Evolutionary conservation across 305 asterid genomes (phyloP), one percentile per base, ranked within the genome.

Genomic region (Plantago coronopus): DNA sequence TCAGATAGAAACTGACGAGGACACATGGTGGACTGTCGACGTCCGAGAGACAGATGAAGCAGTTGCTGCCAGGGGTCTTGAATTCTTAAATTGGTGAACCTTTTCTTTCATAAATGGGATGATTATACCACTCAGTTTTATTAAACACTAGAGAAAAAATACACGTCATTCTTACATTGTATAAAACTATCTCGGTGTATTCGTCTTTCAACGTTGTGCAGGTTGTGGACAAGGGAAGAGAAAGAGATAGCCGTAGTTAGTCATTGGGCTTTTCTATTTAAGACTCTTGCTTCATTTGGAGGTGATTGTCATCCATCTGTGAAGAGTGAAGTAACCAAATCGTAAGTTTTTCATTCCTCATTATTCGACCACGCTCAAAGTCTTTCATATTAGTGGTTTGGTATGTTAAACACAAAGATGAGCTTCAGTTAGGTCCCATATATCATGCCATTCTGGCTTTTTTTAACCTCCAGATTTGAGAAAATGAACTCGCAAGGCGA

Each of bases 221-320:
- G 86, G 89, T 44, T 82, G 74, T 82, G 78, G 84, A 77, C 82
- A 44, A 74, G 84, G 56, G 69, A 79, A 63, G 89, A 82, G 74
- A 79, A 79, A 61, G 89, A 82, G 74, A 82, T 82, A 67, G 89
- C 81, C 57, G 79, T 82, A 58, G 82, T 82, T 58, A 82, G 82
- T 20, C 89, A 82, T 16, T 79, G 86, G 50, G 89, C 81, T 59
- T 79, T 79, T 60, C 74, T 82, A 72, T 65, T 67, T 57, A 82
- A 79, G 46, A 73, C 81, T 4, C 74, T 82, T 0, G 17, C 62
- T 22, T 58, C 63, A 67, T 82, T 63, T 76, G 89, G 86, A 64
- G 51, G 58, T 50, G 84, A 79, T 61, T 77, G 89, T 38, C 80
- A 79, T 79, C 75, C 77, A 71, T 40, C 78, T 21, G 62, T 82